Evolutionary conservation across 768 basidiomycete genomes (phyloP), one percentile per base, ranked within the genome.

Genomic region (Leucosporidium yakuticum): DNA sequence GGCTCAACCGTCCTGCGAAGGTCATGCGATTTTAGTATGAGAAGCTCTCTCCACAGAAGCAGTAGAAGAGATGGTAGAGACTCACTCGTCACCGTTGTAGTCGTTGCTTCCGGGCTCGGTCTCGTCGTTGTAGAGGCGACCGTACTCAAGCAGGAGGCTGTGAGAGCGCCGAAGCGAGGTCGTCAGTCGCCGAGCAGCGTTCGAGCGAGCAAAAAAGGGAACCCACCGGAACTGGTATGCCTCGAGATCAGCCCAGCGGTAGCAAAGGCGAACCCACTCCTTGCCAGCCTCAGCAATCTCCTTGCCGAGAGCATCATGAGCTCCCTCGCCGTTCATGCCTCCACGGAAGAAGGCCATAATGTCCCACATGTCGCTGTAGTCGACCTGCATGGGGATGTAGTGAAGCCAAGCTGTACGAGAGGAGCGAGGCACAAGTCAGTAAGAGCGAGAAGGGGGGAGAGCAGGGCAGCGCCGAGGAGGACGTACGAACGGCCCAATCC

Each of bases 331-430:
- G 47, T 60, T 63, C 49, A 66, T 39, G 9, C 69, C 73, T 34
- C 74, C 74, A 2, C 71, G 63, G 70, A 74, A 75, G 70, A 72
- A 75, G 2, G 74, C 70, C 64, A 75, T 63, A 27, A 75, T 65
- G 62, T 75, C 73, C 64, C 68, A 74, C 67, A 74, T 73, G 62
- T 75, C 74, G 23, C 68, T 57, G 58, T 70, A 74, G 62, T 72
- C 70, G 29, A 73, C 72, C 64, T 74, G 73, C 62, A 75, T 71
- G 15, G 74, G 74, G 36, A 75, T 74, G 63, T 66, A 75, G 59
- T 75, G 74, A 4, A 74, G 66, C 74, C 74, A 75, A 8, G 74
- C 69, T 69, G 58, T 11, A 23, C n/a, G n/a, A n/a, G n/a, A n/a
- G n/a, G 14, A 50, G n/a, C 27, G 25, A n/a, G 34, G 2, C 51